Conservation (phyloP, 164 flowering plant genomes). For the Vitis amurensis region DNA sequence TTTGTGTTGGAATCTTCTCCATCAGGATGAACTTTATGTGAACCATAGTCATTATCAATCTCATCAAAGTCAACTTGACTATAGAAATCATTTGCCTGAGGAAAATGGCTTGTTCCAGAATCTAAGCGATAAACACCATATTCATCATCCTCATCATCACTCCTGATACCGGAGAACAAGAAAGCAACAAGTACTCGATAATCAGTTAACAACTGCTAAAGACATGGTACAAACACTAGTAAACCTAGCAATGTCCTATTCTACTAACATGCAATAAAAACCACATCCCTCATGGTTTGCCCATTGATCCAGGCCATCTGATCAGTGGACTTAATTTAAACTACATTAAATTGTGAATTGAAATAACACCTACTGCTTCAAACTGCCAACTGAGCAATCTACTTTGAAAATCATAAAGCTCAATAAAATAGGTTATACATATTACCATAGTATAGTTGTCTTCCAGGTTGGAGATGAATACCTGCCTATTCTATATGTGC, state of each 20-base stretch:
- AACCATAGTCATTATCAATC: slow-evolving; percentile 40
- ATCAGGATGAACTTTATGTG: slow-evolving; percentile 48
- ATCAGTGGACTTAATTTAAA: no score
- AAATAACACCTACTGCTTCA: no score
- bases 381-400: no score
- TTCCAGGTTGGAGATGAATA: no score
- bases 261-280: no score
- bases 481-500: no score
- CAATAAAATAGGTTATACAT: no score
- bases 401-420: no score
- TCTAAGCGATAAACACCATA: slow-evolving; percentile 52
- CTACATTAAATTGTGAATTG: no score
- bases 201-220: not conserved
- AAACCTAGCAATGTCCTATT: not conserved
- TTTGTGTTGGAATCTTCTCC: slow-evolving; percentile 38
- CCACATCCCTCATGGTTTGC: no score
- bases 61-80: slow-evolving; percentile 54
- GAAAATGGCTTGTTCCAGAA: slow-evolving; percentile 44
- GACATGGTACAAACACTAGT: not conserved
- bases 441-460: no score
- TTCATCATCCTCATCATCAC: slow-evolving; percentile 72
- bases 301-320: no score
- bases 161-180: slow-evolving; percentile 43
- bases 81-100: slow-evolving; percentile 44
- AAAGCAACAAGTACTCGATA: slow-evolving; percentile 1